Conservation (phyloP, 2,329 filamentous ascomycete genomes). For the Fusarium sp. region DNA sequence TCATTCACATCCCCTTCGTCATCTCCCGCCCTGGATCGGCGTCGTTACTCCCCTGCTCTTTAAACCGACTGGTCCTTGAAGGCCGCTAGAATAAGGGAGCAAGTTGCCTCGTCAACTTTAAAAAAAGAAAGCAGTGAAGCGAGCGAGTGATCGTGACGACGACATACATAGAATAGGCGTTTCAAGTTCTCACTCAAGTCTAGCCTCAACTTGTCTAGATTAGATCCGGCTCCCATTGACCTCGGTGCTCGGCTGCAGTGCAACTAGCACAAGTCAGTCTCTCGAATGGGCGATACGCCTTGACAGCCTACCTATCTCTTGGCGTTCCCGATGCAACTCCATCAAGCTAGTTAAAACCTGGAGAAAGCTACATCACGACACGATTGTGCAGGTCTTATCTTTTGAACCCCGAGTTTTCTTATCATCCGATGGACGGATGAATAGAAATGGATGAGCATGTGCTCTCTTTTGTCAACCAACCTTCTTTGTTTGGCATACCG, state of each 20-base stretch:
- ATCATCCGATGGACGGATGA: constrained; percentile 9
- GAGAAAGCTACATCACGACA: constrained; percentile 15
- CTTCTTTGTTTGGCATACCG: constrained; percentile 33
- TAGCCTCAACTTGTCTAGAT: constrained; percentile 5
- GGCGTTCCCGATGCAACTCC: constrained; percentile 21
- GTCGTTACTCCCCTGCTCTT: constrained; percentile 19
- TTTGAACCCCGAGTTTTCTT: constrained; percentile 11
- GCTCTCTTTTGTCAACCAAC: constrained; percentile 2
- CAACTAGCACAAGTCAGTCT: not conserved
- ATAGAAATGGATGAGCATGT: constrained; percentile 10
- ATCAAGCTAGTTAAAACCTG: constrained; percentile 36
- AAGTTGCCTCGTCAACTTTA: constrained; percentile 37
- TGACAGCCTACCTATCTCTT: constrained; percentile 29
- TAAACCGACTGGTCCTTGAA: constrained; percentile 10
- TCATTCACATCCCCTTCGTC: constrained; percentile 28
- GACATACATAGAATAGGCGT: constrained; percentile 8
- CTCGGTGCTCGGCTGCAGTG: not conserved
- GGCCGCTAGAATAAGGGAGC: constrained; percentile 26
- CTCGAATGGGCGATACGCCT: constrained; percentile 7
- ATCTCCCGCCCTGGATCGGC: constrained; percentile 34
- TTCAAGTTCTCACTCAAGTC: not conserved
- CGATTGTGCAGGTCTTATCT: constrained; percentile 22
- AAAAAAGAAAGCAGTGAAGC: not conserved
- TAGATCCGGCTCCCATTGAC: not conserved
- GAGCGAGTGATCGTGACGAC: constrained; percentile 11